phyloP scores from a whole-genome alignment of 805 yeast genomes.

The Yarrowia sp. region DNA sequence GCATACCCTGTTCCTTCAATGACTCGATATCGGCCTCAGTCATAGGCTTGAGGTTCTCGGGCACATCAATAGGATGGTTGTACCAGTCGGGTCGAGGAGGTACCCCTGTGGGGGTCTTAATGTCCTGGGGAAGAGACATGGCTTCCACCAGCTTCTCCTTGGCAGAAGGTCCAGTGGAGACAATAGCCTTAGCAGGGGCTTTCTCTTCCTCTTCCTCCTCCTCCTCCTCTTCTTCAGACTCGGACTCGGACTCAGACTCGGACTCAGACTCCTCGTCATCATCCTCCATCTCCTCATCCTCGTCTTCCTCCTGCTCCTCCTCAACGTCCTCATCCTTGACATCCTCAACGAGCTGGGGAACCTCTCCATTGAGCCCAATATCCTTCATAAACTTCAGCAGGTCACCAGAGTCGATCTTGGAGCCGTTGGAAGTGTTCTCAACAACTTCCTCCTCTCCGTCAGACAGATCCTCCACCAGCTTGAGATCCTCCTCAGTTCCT shows the following conservation, averaged over 20 bases:
- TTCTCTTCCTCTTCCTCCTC: slow-evolving; percentile 6
- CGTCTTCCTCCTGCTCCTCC: slow-evolving; percentile 45
- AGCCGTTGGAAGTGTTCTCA: slow-evolving; percentile 44
- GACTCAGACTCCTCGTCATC: slow-evolving; percentile 3
- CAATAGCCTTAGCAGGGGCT: slow-evolving; percentile 17
- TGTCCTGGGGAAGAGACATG: slow-evolving; percentile 27
- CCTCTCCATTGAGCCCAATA: slow-evolving; percentile 32
- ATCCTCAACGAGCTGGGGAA: slow-evolving; percentile 43
- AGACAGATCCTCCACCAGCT: slow-evolving; percentile 61
- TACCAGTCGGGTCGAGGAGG: slow-evolving; percentile 81
- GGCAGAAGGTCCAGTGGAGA: slow-evolving; percentile 17
- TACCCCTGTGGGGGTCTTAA: slow-evolving; percentile 53
- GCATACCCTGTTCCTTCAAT: slow-evolving; percentile 70
- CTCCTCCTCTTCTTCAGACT: neutral
- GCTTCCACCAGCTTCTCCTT: slow-evolving; percentile 40
- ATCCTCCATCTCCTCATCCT: slow-evolving; percentile 44
- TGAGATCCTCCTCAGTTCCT: slow-evolving; percentile 83
- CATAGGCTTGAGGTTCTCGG: slow-evolving; percentile 45
- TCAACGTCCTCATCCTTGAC: slow-evolving; percentile 47
- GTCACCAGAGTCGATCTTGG: slow-evolving; percentile 40
- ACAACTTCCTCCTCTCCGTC: slow-evolving; percentile 49
- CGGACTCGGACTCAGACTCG: neutral
- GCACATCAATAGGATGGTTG: slow-evolving; percentile 57
- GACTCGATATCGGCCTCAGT: slow-evolving; percentile 60
- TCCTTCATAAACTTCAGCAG: slow-evolving; percentile 43